A percentile compares a stretch with the other conserved stretches of the same genome.
Evolutionary conservation across 805 yeast genomes (phyloP).

Genomic region (Barnettozyma siamensis): DNA sequence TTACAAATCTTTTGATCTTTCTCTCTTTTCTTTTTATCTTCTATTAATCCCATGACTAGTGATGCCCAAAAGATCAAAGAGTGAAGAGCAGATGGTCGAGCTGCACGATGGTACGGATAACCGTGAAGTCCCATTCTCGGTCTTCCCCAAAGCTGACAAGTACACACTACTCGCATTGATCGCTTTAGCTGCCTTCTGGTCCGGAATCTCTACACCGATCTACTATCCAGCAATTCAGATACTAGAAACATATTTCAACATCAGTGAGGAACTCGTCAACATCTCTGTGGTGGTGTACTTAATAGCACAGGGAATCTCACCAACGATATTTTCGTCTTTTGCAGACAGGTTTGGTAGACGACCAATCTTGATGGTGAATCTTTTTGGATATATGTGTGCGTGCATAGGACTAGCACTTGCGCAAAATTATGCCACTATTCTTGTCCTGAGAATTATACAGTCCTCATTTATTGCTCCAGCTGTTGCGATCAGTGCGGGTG

Average conservation of each 20-base stretch:
- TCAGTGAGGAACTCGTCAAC: conserved; percentile 54
- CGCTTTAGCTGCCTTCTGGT: conserved; percentile 48
- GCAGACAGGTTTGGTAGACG: conserved; percentile 73
- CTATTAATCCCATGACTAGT: too few species aligned
- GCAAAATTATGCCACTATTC: conserved; percentile 51
- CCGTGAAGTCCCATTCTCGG: conserved; percentile 28
- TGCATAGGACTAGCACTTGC: conserved; percentile 62
- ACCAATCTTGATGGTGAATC: conserved; percentile 53
- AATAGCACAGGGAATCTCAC: conserved; percentile 70
- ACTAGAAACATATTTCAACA: conserved; percentile 47
- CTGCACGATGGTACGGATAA: conserved; percentile 5
- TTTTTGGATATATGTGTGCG: conserved; percentile 51
- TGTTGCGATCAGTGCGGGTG: conserved; percentile 62
- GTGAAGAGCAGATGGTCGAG: background rate
- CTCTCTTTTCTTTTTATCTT: too few species aligned
- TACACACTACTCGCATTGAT: conserved; percentile 33
- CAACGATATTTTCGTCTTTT: conserved; percentile 59
- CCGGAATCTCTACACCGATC: conserved; percentile 69
- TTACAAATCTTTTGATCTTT: too few species aligned
- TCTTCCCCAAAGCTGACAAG: conserved; percentile 39
- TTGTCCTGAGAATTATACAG: conserved; percentile 67
- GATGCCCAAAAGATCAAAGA: too few species aligned
- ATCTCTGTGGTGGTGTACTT: conserved; percentile 73
- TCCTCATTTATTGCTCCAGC: conserved; percentile 76
- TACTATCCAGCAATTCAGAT: conserved; percentile 72